A percentile compares a stretch with the other conserved stretches of the same genome.
Evolutionary conservation across 23 red algal species (phyloP).

Genomic region (Chondrus crispus): DNA sequence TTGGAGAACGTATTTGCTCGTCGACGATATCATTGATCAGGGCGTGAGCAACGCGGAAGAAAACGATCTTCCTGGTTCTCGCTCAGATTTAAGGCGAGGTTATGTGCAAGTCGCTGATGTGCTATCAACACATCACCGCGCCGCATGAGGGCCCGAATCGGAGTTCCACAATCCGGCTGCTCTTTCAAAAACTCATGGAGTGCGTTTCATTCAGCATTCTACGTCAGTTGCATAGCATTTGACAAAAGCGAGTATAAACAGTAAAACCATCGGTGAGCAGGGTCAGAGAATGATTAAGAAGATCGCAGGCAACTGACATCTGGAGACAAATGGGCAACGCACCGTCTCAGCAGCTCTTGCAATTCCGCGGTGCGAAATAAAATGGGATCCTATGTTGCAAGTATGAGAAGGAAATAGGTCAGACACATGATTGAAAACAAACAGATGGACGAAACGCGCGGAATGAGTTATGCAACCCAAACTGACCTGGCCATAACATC

Average conservation of each 20-base stretch:
- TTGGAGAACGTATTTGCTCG: background rate
- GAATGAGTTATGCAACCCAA: background rate
- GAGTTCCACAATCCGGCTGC: background rate
- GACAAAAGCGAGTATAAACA: background rate
- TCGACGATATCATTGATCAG: background rate
- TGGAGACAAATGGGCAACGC: too few relatives aligned
- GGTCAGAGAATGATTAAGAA: background rate
- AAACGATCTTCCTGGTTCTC: background rate
- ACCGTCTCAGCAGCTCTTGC: too few relatives aligned
- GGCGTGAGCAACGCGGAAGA: conserved; percentile 9
- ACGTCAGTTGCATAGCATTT: background rate
- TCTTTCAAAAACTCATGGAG: background rate
- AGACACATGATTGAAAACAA: too few relatives aligned
- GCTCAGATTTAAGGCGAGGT: background rate
- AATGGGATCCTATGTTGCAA: too few relatives aligned
- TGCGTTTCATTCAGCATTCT: background rate
- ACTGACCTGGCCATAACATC: conserved; percentile 44
- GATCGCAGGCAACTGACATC: background rate
- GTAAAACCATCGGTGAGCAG: background rate
- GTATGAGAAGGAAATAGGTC: too few relatives aligned
- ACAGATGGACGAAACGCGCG: background rate
- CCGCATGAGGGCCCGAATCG: background rate
- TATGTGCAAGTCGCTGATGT: conserved; percentile 16
- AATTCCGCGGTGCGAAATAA: too few relatives aligned
- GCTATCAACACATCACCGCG: conserved; percentile 33